Evolutionary conservation across 2,329 filamentous ascomycete genomes (phyloP), one percentile per base, ranked within the genome.

Genomic region (Cylindrodendrum hubeiense): DNA sequence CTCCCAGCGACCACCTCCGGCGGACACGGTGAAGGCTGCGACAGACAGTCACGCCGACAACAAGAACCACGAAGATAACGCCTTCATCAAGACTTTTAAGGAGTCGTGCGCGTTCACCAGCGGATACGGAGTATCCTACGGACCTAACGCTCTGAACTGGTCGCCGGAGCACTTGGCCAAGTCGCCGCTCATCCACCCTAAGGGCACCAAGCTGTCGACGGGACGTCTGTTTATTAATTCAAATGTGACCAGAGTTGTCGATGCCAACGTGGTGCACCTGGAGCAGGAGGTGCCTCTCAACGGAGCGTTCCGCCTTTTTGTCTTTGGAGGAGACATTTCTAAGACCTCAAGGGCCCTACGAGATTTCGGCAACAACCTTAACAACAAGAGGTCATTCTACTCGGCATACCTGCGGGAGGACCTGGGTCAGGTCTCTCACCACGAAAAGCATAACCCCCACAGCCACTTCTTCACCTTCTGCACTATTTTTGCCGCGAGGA

Each of bases 271-370:
- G 5, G 94, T 97, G 1, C 93, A 97, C 73, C 86, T 97, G 10
- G 95, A 97, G 80, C 94, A 97, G 79, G 93, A 97, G 76, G 87
- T 97, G 33, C 94, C 94, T 0, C 84, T 95, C 64, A 97, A 97
- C 79, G 94, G 94, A 46, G 91, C 94, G 2, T 97, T 95, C 85
- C 88, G 94, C 60, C 85, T 97, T 66, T 97, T 94, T 77, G 79
- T 97, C 67, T 97, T 97, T 77, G 94, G 89, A n/a, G 95, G 95
- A 61, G 84, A 85, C 44, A 89, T 89, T 9, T 76, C 82, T 15
- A 83, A 84, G 50, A 91, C 89, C 13, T 83, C 84, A 44, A 79
- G 81, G 51, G 93, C 94, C 0, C 83, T 97, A 22, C 76, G 82
- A 19, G 93, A 97, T 75, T 87, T 98, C 51, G 89, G 90, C 6